Conservation (phyloP, 179 eudicot genomes). For the Nepenthes alata region DNA sequence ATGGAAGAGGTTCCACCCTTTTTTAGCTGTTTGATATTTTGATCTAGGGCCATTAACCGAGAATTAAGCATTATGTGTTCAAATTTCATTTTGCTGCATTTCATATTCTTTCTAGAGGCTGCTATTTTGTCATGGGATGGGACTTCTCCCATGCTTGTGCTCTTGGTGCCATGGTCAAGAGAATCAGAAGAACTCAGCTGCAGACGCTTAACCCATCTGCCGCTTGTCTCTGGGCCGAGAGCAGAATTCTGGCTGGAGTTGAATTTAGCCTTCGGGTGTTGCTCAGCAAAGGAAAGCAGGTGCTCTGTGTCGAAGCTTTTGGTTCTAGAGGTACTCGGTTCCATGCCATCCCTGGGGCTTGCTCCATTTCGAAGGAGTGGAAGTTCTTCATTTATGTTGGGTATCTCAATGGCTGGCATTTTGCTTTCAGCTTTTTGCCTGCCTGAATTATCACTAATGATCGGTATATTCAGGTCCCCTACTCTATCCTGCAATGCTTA, state of each 20-base stretch:
- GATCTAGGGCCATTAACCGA: slow-evolving; percentile 9
- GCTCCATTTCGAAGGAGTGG: slow-evolving; percentile 27
- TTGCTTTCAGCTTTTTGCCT: slow-evolving; percentile 16
- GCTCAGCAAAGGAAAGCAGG: slow-evolving; percentile 27
- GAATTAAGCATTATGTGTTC: slow-evolving; percentile 12
- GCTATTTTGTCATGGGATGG: slow-evolving; percentile 27
- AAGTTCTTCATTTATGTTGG: slow-evolving; percentile 36
- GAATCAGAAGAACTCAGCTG: slow-evolving; percentile 31
- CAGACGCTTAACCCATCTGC: slow-evolving; percentile 71
- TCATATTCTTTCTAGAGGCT: slow-evolving; percentile 16
- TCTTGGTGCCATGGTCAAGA: slow-evolving; percentile 30
- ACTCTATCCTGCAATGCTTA: slow-evolving; percentile 20
- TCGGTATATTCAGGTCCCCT: slow-evolving; percentile 10
- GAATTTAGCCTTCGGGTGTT: slow-evolving; percentile 12
- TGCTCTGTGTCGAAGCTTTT: slow-evolving; percentile 53
- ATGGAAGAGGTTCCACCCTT: slow-evolving; percentile 13
- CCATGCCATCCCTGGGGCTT: slow-evolving; percentile 26
- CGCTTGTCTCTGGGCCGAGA: slow-evolving; percentile 20
- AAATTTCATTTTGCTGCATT: slow-evolving; percentile 11
- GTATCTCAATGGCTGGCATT: slow-evolving; percentile 16
- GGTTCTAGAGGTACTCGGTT: slow-evolving; percentile 48
- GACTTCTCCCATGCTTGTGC: slow-evolving; percentile 25
- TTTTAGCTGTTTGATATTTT: slow-evolving; percentile 4
- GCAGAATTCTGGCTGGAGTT: slow-evolving; percentile 9
- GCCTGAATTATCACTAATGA: slow-evolving; percentile 12